Percentiles rank a stretch among this genome's conserved stretches.
Evolutionary conservation across 2,329 filamentous ascomycete species (phyloP).

Genomic region (Epichloe sylvatica): DNA sequence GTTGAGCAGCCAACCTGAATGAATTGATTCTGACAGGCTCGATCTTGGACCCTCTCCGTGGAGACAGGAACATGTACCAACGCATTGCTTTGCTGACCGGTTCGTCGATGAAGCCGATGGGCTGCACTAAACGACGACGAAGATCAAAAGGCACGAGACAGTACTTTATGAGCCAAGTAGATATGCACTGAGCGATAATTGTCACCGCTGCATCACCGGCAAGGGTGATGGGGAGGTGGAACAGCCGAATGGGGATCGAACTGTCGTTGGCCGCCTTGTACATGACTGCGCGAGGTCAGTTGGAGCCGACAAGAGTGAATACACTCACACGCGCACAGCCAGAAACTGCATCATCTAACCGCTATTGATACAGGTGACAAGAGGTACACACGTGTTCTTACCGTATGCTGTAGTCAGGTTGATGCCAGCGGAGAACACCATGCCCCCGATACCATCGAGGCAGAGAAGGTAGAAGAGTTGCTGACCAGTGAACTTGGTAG

Average conservation of each 20-base stretch:
- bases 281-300: slow-evolving; percentile 1
- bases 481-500: background rate
- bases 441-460: background rate
- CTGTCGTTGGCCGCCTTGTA: background rate
- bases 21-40: background rate
- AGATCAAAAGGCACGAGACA: slow-evolving; percentile 35
- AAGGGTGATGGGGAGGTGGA: background rate
- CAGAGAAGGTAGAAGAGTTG: background rate
- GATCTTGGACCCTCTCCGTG: background rate
- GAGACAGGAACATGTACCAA: slow-evolving; percentile 29
- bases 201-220: slow-evolving; percentile 27
- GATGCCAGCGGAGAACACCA: background rate
- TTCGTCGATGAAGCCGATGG: slow-evolving; percentile 30
- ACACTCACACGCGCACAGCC: too few species aligned
- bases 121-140: slow-evolving; percentile 27
- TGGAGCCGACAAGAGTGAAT: background rate
- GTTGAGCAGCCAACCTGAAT: slow-evolving; percentile 13
- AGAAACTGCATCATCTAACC: too few species aligned
- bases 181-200: slow-evolving; percentile 34
- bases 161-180: slow-evolving; percentile 38
- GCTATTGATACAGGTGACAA: background rate
- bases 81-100: slow-evolving; percentile 21
- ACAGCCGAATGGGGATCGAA: background rate
- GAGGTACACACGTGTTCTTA: background rate
- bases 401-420: background rate